These are phyloP conservation scores for Salvia miltiorrhiza DNA, from an alignment of 257 asterid species.

Conservation along the genomic window DNA sequence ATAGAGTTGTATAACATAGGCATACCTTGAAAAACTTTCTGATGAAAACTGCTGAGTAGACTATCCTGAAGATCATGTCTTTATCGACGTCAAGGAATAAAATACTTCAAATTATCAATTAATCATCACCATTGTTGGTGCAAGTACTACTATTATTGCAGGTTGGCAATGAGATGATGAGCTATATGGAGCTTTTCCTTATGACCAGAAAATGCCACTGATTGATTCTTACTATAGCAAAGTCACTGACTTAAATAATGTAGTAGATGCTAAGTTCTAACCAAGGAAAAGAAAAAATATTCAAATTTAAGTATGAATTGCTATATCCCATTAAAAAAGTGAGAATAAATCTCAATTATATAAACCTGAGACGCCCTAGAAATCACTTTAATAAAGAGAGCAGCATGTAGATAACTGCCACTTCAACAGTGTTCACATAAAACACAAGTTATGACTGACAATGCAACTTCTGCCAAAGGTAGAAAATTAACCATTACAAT, in stretches of 20 bases:
- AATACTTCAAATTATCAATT: neutral
- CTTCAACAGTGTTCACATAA: too few relatives aligned
- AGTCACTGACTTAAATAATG: neutral
- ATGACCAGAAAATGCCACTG: neutral
- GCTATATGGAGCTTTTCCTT: neutral
- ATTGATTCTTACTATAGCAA: neutral
- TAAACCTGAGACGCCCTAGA: too few relatives aligned
- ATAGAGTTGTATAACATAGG: neutral
- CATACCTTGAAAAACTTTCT: slow-evolving; percentile 76
- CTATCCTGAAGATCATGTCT: slow-evolving; percentile 89
- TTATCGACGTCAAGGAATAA: slow-evolving; percentile 50
- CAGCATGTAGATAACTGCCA: neutral
- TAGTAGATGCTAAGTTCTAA: neutral
- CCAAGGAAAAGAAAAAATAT: neutral
- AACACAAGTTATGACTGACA: too few relatives aligned
- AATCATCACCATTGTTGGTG: neutral
- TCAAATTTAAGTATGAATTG: neutral
- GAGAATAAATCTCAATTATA: neutral
- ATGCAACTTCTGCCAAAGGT: neutral
- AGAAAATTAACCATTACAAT: neutral
- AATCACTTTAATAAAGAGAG: neutral
- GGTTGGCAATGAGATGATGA: neutral
- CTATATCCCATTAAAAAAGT: neutral
- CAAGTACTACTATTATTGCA: neutral
- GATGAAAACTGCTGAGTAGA: slow-evolving; percentile 78